Conservation (phyloP, 495 filamentous ascomycete genomes). For the Echria macrotheca region DNA sequence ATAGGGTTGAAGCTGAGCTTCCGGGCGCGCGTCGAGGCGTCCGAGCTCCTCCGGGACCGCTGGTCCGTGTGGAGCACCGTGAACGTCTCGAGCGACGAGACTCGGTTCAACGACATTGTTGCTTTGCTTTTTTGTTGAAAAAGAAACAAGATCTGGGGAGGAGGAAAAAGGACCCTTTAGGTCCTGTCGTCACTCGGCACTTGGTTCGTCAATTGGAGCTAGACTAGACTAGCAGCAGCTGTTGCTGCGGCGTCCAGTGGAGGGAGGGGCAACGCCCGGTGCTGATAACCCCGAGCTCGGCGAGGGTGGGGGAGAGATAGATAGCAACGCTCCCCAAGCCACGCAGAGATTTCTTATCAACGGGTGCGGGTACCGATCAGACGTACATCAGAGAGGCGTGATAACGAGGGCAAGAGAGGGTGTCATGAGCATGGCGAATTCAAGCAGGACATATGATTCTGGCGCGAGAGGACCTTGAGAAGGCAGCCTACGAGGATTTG, state of each 20-base stretch:
- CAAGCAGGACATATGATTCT: too few relatives aligned
- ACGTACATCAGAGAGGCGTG: too few relatives aligned
- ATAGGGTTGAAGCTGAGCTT: slow-evolving; percentile 52
- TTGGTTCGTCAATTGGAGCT: slow-evolving; percentile 22
- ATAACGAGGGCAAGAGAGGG: too few relatives aligned
- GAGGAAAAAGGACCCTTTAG: neutral
- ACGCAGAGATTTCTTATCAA: neutral
- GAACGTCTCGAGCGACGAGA: slow-evolving; percentile 48
- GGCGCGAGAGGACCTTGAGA: too few relatives aligned
- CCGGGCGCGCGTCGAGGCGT: slow-evolving; percentile 34
- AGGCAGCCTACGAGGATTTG: too few relatives aligned
- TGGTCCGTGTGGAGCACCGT: slow-evolving; percentile 34
- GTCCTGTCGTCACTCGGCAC: too few relatives aligned
- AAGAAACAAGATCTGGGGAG: neutral
- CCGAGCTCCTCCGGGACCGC: slow-evolving; percentile 36
- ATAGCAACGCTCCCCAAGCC: neutral
- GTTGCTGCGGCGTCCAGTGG: neutral
- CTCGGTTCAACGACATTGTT: slow-evolving; percentile 48
- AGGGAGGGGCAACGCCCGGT: neutral
- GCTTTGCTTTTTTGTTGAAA: too few relatives aligned
- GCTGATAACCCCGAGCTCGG: slow-evolving; percentile 7
- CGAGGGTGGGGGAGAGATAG: neutral
- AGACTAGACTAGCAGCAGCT: too few relatives aligned
- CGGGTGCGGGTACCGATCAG: too few relatives aligned
- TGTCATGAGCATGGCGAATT: too few relatives aligned